Base-by-base conservation (phyloP, 805 yeast species). In the Sugiyamaella qingdaonensis region DNA sequence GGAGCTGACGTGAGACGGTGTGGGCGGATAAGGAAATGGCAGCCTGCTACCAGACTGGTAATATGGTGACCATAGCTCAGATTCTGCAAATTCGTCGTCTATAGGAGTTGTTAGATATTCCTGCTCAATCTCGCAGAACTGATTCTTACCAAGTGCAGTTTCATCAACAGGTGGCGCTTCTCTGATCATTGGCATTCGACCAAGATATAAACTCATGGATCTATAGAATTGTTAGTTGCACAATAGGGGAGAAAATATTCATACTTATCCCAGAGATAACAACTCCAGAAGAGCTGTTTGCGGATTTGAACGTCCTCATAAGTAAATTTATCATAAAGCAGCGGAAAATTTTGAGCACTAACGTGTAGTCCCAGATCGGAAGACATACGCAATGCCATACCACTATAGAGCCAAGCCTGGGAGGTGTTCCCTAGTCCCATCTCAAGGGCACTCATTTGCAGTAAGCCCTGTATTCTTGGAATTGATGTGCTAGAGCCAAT, bases 351-450 rank as follows among this genome's bases (percentile, higher is more conserved):
- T n/a, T 41, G 48, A 19, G 48, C 52, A 36, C 48, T 44, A 18
- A 48, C 18, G 45, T 53, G 56, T 1, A 49, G 31, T 2, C 56
- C 56, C 19, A 53, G 32, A 49, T 53, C 56, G 13, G 33, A 31
- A 11, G 52, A 48, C 56, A 53, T 53, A 5, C 56, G 42, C 13
- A 49, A 35, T 4, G 56, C 56, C 33, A 53, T 53, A 19, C 56
- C 56, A 44, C 53, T 49, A 37, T 53, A 53, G 13, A 51, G 34
- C 56, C 56, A 53, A 11, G 53, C 56, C 31, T 45, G 39, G 8
- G 56, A 45, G 10, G 48, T 46, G 31, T 46, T 31, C 8, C 48
- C 56, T 14, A 37, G 42, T 10, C 39, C 54, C 19, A 46, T 46
- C 27, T 53, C 56, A 32, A 45, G 48, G 32, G 48, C 48, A 32